Evolutionary conservation across 345 rosid genomes (phyloP), one percentile per base, ranked within the genome.

Genomic region (Odontarrhena argentea): DNA sequence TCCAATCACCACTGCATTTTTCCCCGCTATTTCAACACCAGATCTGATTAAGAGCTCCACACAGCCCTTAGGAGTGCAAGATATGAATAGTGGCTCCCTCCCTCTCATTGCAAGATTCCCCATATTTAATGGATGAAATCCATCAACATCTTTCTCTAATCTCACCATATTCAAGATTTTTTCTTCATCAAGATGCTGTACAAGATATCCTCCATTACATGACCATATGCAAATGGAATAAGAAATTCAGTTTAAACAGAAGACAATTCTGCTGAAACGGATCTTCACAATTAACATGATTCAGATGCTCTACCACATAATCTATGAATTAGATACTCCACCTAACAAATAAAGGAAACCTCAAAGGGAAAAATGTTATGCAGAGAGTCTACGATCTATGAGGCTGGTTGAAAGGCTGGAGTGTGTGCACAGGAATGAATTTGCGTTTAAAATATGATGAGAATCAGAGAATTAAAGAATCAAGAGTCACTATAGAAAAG

Each of bases 31-130:
- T 43, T 84, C 83, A 41, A 94, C 79, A 3, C 96, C 96, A 2
- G 82, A 79, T 79, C 99, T 80, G 49, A 88, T 82, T 65, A 90
- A 69, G 56, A 90, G 76, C 86, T 94, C 97, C 9, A 90, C 66
- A 77, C 95, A 90, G 38, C 86, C 99, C 75, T 94, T 87, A 1
- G 97, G 89, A 18, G 97, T 85, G 80, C 97, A 90, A 41, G 97
- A 81, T 43, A 93, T 73, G 76, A 86, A 90, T 48, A 86, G 73
- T 0, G 97, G 98, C 56, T 93, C 97, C 80, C 86, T 84, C 68
- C 96, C 97, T 83, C 83, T 84, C 98, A 87, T 83, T 65, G 98
- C 92, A 53, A 89, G 96, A 77, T 89, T 86, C 38, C 96, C 98
- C 77, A 89, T 89, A 53, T 89, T 81, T 36, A 86, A 32, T 3